Conservation (phyloP, 2,329 filamentous ascomycete genomes). For the Trematosphaeria pertusa region DNA sequence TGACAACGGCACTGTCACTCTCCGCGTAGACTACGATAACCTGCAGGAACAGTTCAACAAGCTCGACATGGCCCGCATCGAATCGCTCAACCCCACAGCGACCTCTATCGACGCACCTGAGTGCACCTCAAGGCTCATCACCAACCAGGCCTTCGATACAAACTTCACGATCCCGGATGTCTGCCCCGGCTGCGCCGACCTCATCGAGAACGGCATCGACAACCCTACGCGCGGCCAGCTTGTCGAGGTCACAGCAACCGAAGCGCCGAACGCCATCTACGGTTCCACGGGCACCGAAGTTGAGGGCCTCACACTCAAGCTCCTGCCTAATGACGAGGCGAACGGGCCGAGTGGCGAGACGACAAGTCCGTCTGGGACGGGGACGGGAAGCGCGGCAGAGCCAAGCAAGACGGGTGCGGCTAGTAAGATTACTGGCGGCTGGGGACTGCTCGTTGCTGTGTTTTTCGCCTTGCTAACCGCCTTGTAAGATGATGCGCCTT, state of each 20-base stretch:
- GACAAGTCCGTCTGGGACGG: constrained; percentile 22
- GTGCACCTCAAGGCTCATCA: constrained; percentile 73
- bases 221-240: constrained; percentile 65
- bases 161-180: constrained; percentile 80
- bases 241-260: constrained; percentile 63
- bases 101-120: constrained; percentile 64
- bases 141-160: constrained; percentile 68
- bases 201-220: constrained; percentile 79
- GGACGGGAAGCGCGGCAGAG: not conserved
- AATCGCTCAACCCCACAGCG: constrained; percentile 66
- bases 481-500: not conserved
- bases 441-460: constrained; percentile 2
- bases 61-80: constrained; percentile 73
- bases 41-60: constrained; percentile 77
- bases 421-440: constrained; percentile 12
- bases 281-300: constrained; percentile 64
- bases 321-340: constrained; percentile 58
- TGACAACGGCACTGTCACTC: constrained; percentile 50
- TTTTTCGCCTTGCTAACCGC: constrained; percentile 3
- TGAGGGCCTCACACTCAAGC: constrained; percentile 66
- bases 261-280: constrained; percentile 65
- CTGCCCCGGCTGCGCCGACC: constrained; percentile 70
- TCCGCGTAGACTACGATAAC: constrained; percentile 64
- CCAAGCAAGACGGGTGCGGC: constrained; percentile 1
- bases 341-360: constrained; percentile 61